A percentile compares a stretch with the other conserved stretches of the same genome.
Evolutionary conservation across 345 rosid species (phyloP).

Genomic region (Limnanthes douglasii): DNA sequence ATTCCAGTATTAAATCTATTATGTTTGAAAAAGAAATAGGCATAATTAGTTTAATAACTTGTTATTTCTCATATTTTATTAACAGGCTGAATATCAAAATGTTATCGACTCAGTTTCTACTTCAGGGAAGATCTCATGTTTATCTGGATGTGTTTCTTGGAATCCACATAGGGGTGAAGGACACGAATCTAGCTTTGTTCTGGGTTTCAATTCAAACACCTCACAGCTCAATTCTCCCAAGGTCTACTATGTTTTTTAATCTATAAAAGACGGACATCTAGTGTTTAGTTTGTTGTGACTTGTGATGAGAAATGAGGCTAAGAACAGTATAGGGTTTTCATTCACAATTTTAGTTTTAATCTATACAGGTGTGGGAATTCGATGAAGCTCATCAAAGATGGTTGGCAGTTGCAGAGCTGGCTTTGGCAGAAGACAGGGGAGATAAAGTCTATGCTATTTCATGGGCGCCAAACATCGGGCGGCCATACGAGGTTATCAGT

Average conservation of each 20-base stretch:
- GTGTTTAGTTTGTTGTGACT: no score
- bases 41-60: no score
- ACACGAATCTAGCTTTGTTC: conserved; percentile 71
- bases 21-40: no score
- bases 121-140: conserved; percentile 41
- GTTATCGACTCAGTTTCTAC: conserved; percentile 58
- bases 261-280: no score
- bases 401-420: conserved; percentile 90
- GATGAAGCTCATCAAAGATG: conserved; percentile 86
- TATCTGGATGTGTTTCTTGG: conserved; percentile 82
- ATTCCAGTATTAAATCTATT: no score
- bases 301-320: no score
- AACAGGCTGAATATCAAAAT: conserved; percentile 97
- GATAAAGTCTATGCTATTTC: conserved; percentile 70
- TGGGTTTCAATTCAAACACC: conserved; percentile 64
- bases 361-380: conserved; percentile 86
- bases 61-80: no score
- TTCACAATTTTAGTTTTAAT: no score
- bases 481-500: conserved; percentile 76
- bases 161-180: conserved; percentile 43
- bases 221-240: conserved; percentile 66
- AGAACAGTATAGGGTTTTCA: no score
- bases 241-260: no score
- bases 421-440: conserved; percentile 54
- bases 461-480: conserved; percentile 89